Evolutionary conservation across 78 protist species (phyloP).

Genomic region (Speleostelium caveatum): DNA sequence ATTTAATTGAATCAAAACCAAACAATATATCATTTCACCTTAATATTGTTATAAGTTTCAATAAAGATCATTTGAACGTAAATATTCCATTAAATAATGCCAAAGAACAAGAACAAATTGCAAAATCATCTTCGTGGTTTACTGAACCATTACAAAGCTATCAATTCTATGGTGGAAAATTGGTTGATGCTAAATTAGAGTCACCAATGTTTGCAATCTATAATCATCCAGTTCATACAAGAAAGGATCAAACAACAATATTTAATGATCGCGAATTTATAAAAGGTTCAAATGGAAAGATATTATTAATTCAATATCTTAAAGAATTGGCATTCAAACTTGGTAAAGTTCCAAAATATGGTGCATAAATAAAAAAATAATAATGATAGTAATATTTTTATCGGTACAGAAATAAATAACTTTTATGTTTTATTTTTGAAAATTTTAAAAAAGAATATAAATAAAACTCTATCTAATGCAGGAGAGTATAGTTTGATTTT

Average conservation of each 20-base stretch:
- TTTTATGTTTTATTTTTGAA: not conserved
- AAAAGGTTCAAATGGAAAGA: slow-evolving; percentile 61
- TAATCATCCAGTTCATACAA: slow-evolving; percentile 26
- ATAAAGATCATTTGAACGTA: not conserved
- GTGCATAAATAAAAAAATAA: slow-evolving; percentile 33
- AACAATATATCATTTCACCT: not conserved
- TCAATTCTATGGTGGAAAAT: slow-evolving; percentile 13
- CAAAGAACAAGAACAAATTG: slow-evolving; percentile 5
- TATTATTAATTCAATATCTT: slow-evolving; percentile 58
- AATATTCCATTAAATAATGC: slow-evolving; percentile 28
- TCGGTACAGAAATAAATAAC: not conserved
- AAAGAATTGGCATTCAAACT: slow-evolving; percentile 63
- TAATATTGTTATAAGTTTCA: slow-evolving; percentile 9
- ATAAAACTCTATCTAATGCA: not conserved
- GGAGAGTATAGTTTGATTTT: too few species aligned
- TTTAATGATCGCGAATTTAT: slow-evolving; percentile 28
- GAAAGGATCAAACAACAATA: slow-evolving; percentile 29
- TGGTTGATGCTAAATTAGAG: slow-evolving; percentile 1
- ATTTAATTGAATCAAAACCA: not conserved
- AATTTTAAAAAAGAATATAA: too few species aligned
- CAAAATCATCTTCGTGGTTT: slow-evolving; percentile 4
- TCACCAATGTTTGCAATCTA: slow-evolving; percentile 62
- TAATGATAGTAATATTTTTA: not conserved
- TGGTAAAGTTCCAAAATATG: slow-evolving; percentile 62
- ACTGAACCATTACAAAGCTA: slow-evolving; percentile 23